Evolutionary conservation across 345 rosid species (phyloP).

Genomic region (Citrus cavaleriei): DNA sequence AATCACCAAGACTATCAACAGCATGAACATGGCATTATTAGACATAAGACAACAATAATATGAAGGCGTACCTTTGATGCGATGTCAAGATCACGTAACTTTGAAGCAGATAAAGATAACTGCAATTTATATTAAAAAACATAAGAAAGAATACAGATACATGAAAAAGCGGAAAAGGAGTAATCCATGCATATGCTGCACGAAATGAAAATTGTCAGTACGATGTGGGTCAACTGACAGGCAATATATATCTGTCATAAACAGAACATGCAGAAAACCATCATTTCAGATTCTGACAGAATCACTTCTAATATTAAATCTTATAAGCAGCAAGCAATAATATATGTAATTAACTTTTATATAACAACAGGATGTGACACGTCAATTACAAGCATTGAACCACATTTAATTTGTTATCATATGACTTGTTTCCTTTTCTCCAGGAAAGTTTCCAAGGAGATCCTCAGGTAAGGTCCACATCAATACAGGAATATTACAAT

Average conservation of each 20-base stretch:
- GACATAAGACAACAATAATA: not conserved
- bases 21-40: not conserved
- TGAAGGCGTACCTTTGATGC: slow-evolving; percentile 58
- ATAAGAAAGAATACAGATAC: not conserved
- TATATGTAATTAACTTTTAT: no score
- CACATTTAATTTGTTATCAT: no score
- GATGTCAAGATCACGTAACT: slow-evolving; percentile 67
- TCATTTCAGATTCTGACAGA: no score
- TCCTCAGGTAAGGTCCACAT: not conserved
- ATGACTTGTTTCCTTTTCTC: not conserved
- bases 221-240: not conserved
- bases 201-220: not conserved
- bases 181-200: not conserved
- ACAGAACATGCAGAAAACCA: no score
- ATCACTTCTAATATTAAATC: no score
- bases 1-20: not conserved
- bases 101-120: slow-evolving; percentile 71
- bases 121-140: slow-evolving; percentile 27
- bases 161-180: not conserved
- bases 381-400: no score
- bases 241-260: not conserved
- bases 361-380: no score
- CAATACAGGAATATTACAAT: not conserved
- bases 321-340: no score
- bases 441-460: not conserved